Conservation (phyloP, 78 protist species). For the Cavenderia fasciculata region DNA sequence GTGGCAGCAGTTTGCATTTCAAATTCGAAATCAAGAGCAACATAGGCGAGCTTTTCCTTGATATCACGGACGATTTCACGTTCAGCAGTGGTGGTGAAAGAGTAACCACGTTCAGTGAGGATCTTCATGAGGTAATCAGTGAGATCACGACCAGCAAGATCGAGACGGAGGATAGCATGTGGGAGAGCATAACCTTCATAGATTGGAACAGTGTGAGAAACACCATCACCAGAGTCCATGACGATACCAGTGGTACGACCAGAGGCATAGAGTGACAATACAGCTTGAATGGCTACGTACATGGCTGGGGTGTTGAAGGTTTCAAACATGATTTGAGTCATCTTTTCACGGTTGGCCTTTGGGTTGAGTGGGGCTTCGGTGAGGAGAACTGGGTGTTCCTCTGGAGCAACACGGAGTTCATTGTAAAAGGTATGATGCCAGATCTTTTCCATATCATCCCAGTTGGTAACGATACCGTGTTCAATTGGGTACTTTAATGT, state of each 20-base stretch:
- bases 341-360: conserved; percentile 81
- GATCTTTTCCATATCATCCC: conserved; percentile 91
- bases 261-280: conserved; percentile 93
- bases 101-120: conserved; percentile 96
- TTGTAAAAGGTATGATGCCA: conserved; percentile 87
- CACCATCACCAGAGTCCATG: conserved; percentile 98
- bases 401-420: conserved; percentile 83
- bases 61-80: conserved; percentile 89
- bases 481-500: conserved; percentile 87
- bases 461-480: conserved; percentile 87
- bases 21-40: conserved; percentile 83
- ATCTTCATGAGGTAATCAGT: conserved; percentile 95
- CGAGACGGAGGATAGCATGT: conserved; percentile 92
- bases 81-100: conserved; percentile 95
- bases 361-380: conserved; percentile 91
- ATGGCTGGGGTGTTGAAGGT: conserved; percentile 96
- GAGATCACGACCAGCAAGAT: conserved; percentile 96
- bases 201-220: conserved; percentile 95
- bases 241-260: conserved; percentile 97
- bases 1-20: conserved; percentile 91
- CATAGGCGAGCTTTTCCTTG: conserved; percentile 90
- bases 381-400: conserved; percentile 87
- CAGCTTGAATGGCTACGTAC: conserved; percentile 89
- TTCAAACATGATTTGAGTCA: conserved; percentile 91
- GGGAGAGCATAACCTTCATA: conserved; percentile 87